These are phyloP conservation scores for Leccinum ochraceum DNA, from an alignment of 768 basidiomycete genomes.

Conservation along the genomic window DNA sequence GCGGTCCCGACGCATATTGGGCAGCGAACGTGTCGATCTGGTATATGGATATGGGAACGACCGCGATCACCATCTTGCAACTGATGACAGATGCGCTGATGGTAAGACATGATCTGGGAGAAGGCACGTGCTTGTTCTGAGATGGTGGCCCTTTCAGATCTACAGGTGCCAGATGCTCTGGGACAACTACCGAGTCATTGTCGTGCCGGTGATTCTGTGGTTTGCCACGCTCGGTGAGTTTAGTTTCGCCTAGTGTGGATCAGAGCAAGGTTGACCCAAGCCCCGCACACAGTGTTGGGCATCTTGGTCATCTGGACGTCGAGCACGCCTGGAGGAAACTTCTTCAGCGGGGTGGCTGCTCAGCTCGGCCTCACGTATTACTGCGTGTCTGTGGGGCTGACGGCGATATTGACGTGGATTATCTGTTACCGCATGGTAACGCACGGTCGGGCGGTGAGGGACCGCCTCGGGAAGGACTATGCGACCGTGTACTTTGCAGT, in stretches of 20 bases:
- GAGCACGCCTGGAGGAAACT: conserved; percentile 19
- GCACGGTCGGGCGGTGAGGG: conserved; percentile 13
- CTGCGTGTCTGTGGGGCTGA: conserved; percentile 21
- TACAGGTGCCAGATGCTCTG: conserved; percentile 41
- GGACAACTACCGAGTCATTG: conserved; percentile 14
- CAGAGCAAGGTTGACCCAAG: background rate
- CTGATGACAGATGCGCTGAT: conserved; percentile 40
- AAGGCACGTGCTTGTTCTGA: conserved; percentile 1
- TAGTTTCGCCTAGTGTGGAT: background rate
- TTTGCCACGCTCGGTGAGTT: conserved; percentile 27
- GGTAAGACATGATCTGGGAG: conserved; percentile 24
- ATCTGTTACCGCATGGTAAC: conserved; percentile 22
- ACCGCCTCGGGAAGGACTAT: conserved; percentile 20
- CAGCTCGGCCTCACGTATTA: conserved; percentile 23
- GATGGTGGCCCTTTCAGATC: conserved; percentile 29
- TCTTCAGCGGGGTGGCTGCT: conserved; percentile 17
- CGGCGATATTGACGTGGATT: conserved; percentile 20
- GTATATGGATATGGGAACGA: conserved; percentile 34
- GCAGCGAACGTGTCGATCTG: conserved; percentile 25
- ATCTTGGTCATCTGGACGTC: conserved; percentile 15
- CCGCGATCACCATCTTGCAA: conserved; percentile 32
- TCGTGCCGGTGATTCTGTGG: conserved; percentile 27
- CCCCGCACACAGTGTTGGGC: conserved; percentile 19
- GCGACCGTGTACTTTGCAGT: conserved; percentile 23
- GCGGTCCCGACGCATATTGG: conserved; percentile 38